Percentiles rank a stretch among this genome's conserved stretches.
phyloP scores from a whole-genome alignment of 768 basidiomycete genomes.

The Boletus vinaceobasis region DNA sequence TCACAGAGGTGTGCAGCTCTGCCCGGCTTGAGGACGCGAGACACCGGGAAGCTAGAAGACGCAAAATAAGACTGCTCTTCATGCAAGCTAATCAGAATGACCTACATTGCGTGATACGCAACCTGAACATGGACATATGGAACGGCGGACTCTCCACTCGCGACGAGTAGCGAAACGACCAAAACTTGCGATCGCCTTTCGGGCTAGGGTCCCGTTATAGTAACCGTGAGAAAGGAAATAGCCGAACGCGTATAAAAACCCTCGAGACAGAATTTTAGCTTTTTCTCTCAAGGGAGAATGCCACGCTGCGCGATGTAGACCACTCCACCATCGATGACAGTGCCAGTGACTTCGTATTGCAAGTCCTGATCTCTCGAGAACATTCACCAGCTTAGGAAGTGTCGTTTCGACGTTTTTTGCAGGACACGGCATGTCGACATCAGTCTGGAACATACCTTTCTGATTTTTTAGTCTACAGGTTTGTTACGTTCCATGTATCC shows the following conservation, averaged over 20 bases:
- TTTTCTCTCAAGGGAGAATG: slow-evolving; percentile 46
- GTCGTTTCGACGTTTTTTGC: slow-evolving; percentile 47
- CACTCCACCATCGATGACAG: slow-evolving; percentile 54
- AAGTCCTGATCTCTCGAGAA: slow-evolving; percentile 58
- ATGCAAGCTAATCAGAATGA: background rate
- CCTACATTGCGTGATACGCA: slow-evolving; percentile 23
- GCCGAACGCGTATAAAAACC: slow-evolving; percentile 23
- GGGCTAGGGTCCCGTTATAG: background rate
- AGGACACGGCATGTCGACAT: slow-evolving; percentile 66
- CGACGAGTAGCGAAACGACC: background rate
- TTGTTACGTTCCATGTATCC: background rate
- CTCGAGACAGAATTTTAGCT: background rate
- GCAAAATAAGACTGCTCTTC: background rate
- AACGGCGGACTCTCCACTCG: background rate
- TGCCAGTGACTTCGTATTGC: slow-evolving; percentile 54
- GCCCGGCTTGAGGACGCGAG: slow-evolving; percentile 41
- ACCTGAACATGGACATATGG: slow-evolving; percentile 25
- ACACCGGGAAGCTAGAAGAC: slow-evolving; percentile 33
- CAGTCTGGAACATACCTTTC: slow-evolving; percentile 45
- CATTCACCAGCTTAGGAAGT: slow-evolving; percentile 59
- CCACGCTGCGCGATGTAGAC: slow-evolving; percentile 62
- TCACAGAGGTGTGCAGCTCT: slow-evolving; percentile 49
- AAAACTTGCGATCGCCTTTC: background rate
- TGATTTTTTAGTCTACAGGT: background rate
- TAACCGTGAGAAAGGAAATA: slow-evolving; percentile 39